Conservation (phyloP, 176 grass and related monocot genomes). For the Paspalum notatum region DNA sequence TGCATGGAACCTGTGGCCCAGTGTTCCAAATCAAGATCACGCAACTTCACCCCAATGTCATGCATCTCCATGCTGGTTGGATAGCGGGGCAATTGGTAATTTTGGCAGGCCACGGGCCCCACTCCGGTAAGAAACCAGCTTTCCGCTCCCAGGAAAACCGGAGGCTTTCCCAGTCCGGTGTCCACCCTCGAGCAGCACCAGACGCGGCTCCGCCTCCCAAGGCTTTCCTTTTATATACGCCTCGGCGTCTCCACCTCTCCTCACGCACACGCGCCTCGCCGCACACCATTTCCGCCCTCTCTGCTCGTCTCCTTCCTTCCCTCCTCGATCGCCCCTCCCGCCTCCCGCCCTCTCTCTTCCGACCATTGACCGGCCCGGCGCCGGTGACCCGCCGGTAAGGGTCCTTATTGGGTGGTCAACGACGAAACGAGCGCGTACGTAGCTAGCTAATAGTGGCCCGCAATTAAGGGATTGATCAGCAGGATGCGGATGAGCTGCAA, state of each 20-base stretch:
- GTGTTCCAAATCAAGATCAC: no score
- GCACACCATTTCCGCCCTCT: background rate
- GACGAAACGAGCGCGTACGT: background rate
- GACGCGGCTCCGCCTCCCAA: constrained; percentile 41
- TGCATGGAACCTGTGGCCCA: background rate
- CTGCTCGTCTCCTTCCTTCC: background rate
- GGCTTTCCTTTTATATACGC: constrained; percentile 43
- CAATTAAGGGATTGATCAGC: background rate
- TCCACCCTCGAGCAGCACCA: background rate
- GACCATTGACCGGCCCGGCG: background rate
- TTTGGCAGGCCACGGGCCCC: background rate
- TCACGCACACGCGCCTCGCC: background rate
- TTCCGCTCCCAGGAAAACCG: constrained; percentile 50
- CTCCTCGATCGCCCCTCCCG: no score
- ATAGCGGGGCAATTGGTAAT: constrained; percentile 17
- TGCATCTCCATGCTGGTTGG: no score
- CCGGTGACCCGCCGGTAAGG: background rate
- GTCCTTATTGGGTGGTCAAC: background rate
- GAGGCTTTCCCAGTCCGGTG: constrained; percentile 38
- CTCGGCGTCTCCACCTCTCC: background rate
- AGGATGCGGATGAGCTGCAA: constrained; percentile 72
- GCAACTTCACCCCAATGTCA: no score
- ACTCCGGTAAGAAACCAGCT: constrained; percentile 36
- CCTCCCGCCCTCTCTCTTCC: no score
- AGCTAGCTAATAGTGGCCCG: no score